phyloP scores from a whole-genome alignment of 176 grass and related monocot genomes.

The Rhynchospora tenuis region DNA sequence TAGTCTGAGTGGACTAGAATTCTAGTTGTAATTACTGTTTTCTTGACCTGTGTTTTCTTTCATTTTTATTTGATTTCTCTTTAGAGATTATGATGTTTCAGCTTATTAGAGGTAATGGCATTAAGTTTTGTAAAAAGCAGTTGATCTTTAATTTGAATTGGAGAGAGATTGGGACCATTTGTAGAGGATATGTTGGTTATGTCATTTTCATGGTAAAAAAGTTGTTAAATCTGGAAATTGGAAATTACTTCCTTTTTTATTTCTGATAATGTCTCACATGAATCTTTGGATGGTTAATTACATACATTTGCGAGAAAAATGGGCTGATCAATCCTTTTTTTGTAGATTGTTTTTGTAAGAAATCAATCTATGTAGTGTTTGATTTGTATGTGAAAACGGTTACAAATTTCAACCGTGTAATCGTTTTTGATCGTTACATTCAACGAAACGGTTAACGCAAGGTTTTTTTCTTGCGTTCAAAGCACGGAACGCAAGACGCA shows the following conservation, averaged over 20 bases:
- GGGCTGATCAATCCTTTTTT: no score
- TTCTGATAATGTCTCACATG: neutral
- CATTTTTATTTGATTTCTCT: neutral
- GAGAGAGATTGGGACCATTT: neutral
- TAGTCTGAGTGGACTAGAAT: no score
- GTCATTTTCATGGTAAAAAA: neutral
- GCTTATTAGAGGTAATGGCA: neutral
- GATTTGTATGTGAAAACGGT: no score
- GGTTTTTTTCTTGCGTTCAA: no score
- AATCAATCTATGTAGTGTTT: no score
- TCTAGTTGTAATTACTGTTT: no score
- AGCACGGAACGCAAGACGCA: no score
- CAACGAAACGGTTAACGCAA: no score
- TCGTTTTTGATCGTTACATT: no score
- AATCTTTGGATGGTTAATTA: neutral
- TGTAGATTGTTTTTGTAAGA: no score
- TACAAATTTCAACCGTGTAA: no score
- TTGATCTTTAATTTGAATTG: slow-evolving; percentile 12
- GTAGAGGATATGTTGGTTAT: neutral
- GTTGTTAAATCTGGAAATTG: neutral
- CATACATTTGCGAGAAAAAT: neutral
- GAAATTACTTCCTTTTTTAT: neutral
- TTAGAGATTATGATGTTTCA: neutral
- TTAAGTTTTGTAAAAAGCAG: slow-evolving; percentile 23
- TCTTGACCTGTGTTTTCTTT: neutral